Evolutionary conservation across 495 filamentous ascomycete species (phyloP), one percentile per base, ranked within the genome.

Genomic region (Neurospora sp.): DNA sequence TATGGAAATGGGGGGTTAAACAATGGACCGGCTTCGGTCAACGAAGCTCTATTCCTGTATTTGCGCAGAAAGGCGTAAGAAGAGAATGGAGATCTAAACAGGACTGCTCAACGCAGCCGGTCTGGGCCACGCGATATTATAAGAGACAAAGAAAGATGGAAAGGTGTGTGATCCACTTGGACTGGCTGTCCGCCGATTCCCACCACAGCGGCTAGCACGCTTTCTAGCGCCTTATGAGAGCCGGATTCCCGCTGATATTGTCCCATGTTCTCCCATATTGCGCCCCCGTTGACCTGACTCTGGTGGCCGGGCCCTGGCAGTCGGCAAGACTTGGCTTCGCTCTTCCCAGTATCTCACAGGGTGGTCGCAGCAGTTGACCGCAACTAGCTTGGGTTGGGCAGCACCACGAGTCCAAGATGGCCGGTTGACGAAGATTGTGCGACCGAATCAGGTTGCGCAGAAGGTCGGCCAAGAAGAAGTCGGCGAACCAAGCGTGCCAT

Each of bases 1-100:
- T 69, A 44, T 38, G 71, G 70, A 71, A 71, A 71, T 41, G 68
- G 70, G 73, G 35, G 71, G 73, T 73, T 74, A 72, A 85, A 82
- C 77, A 82, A 85, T 77, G 78, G 81, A 78, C 81, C 76, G 70
- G 80, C 83, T 80, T 85, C 84, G 85, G 72, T 86, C 84, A 83
- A 86, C 85, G 83, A 86, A 86, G 82, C 80, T 78, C 75, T 81
- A 76, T 77, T 78, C 38, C 70, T 71, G 69, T 76, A 78, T 73
- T 73, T 81, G 76, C 74, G 76, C 73, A 81, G 74, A 73, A 77
- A 71, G 77, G 74, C 73, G 78, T 77, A 76, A 78, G 77, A 81
- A 78, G 74, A 75, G 77, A 77, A 78, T 44, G 73, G 68, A 77
- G 77, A 79, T 76, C 69, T 68, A 70, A 72, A 75, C 41, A 65